Base-by-base conservation (phyloP, 345 rosid genomes). In the Hypericum androsaemum region DNA sequence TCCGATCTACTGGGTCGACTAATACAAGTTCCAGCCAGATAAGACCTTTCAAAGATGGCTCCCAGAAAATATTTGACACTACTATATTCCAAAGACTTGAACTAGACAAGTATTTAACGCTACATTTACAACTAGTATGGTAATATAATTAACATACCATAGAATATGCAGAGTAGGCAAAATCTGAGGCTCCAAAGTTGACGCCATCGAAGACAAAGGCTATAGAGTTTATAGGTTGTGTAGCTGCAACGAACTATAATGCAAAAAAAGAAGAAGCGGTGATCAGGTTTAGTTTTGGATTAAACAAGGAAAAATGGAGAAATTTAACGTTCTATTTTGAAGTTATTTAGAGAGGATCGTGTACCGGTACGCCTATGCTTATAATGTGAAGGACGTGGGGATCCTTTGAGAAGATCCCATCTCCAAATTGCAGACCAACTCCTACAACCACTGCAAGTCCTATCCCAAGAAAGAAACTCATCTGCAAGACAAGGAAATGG, bases 161-260 rank as follows among this genome's bases (percentile, higher is more conserved):
- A 72, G 98, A 88, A 69, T 81, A 92, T 1, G 95, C 95, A 52
- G 98, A 72, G 72, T 78, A 92, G 9, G 78, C 73, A 66, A 92
- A 92, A 74, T 92, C 98, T 6, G 98, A 92, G 22, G 98, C 96
- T 51, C 98, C 98, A 50, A 74, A 92, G 63, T 85, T 88, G 6
- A 92, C 80, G 32, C 98, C 98, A 57, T 92, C 98, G 16, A 88
- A 73, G 12, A 92, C 98, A 66, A 92, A 88, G 10, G 98, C 88
- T 45, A 92, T 52, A 10, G 97, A 80, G 66, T 92, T 92, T 57
- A 92, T 67, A 17, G 98, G 96, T 59, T 92, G 98, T 42, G 98
- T 92, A 8, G 85, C 95, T 48, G 96, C 98, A 36, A 92, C 88
- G 67, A 92, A 92, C 98, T 92, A 38, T 48, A 6, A 5, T 12